Conservation (phyloP, 768 basidiomycete species). For the Kwoniella bestiolae region DNA sequence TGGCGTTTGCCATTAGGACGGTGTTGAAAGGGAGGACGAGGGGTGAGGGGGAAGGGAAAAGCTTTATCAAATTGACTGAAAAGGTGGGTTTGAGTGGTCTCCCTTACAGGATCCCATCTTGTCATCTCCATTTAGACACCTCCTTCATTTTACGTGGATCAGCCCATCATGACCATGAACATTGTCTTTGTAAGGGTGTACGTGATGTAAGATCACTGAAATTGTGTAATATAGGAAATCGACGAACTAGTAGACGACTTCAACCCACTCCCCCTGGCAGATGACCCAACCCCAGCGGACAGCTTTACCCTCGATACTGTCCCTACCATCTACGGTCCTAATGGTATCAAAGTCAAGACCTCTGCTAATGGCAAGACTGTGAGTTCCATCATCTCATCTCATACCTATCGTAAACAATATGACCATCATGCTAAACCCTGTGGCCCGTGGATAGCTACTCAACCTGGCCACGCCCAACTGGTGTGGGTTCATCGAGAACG, state of each 20-base stretch:
- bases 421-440: too few relatives aligned
- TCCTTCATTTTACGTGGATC: too few relatives aligned
- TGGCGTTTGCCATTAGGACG: constrained; percentile 86
- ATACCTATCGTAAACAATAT: too few relatives aligned
- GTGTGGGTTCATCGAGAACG: constrained; percentile 83
- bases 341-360: constrained; percentile 81
- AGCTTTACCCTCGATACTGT: constrained; percentile 72
- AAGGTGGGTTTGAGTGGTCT: constrained; percentile 65
- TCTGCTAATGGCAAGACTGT: constrained; percentile 56
- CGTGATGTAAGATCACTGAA: too few relatives aligned
- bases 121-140: too few relatives aligned
- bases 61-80: constrained; percentile 87
- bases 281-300: constrained; percentile 67
- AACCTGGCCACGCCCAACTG: constrained; percentile 94
- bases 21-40: constrained; percentile 87
- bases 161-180: too few relatives aligned
- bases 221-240: constrained; percentile 74
- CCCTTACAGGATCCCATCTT: too few relatives aligned
- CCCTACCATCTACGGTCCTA: constrained; percentile 77
- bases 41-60: constrained; percentile 78
- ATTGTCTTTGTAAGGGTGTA: too few relatives aligned
- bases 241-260: constrained; percentile 96
- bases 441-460: constrained; percentile 61
- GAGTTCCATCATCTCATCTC: constrained; percentile 10
- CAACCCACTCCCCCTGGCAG: constrained; percentile 79